Percentiles rank a stretch among this genome's conserved stretches.
Evolutionary conservation across 148 eudicot genomes (phyloP).

Genomic region (Vaccinium vitisidaea): DNA sequence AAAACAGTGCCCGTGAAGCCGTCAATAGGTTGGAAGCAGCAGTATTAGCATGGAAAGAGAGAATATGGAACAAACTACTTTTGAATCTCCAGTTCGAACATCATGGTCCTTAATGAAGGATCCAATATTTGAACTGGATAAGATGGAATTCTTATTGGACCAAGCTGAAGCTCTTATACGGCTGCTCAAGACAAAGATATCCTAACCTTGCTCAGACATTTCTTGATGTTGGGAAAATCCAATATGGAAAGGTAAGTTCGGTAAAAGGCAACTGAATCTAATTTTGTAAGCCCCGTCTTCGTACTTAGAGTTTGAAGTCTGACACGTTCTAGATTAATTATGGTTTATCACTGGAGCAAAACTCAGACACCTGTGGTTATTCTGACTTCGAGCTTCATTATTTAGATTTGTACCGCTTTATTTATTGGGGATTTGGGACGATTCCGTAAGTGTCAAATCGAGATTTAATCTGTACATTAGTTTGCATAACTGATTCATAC

Average conservation of each 20-base stretch:
- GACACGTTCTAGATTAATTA: background rate
- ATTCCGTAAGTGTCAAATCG: background rate
- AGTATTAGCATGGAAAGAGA: slow-evolving; percentile 72
- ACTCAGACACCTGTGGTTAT: background rate
- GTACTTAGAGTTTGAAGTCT: background rate
- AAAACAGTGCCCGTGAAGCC: slow-evolving; percentile 65
- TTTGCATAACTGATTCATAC: background rate
- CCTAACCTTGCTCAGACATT: slow-evolving; percentile 93
- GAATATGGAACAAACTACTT: slow-evolving; percentile 38
- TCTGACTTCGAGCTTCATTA: background rate
- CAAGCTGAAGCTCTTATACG: slow-evolving; percentile 54
- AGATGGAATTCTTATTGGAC: slow-evolving; percentile 42
- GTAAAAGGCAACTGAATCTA: background rate
- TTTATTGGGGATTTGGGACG: background rate
- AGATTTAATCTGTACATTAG: background rate
- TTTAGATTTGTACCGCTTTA: background rate
- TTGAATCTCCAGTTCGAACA: slow-evolving; percentile 56
- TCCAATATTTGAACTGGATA: slow-evolving; percentile 59
- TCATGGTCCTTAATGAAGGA: slow-evolving; percentile 78
- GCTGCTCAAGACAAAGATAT: slow-evolving; percentile 54
- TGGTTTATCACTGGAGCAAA: background rate
- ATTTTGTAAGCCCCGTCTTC: background rate
- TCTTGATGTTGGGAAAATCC: slow-evolving; percentile 70
- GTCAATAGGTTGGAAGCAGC: slow-evolving; percentile 89
- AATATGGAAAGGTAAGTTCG: slow-evolving; percentile 71